phyloP scores from a whole-genome alignment of 1,284 basidiomycete genomes.

The Papiliotrema nemorosa region DNA sequence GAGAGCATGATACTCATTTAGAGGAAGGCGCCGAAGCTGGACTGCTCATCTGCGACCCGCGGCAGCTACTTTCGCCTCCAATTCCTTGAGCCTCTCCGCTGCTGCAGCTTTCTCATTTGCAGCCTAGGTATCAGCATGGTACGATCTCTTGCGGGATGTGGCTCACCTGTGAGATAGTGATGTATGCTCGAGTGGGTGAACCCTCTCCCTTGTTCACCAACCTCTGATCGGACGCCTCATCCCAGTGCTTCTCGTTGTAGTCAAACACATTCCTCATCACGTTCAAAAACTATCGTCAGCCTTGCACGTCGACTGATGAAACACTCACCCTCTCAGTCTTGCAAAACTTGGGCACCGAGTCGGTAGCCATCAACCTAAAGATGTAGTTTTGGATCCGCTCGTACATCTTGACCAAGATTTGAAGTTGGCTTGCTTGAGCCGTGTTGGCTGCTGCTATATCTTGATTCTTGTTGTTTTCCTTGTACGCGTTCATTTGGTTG shows the following conservation, averaged over 20 bases:
- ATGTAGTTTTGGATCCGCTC: conserved; percentile 96
- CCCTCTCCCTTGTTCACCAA: conserved; percentile 12
- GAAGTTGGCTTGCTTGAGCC: conserved; percentile 81
- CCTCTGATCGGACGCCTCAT: conserved; percentile 20
- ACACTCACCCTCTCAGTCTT: conserved; percentile 44
- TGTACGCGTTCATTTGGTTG: conserved; percentile 73
- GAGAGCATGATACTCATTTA: too few species aligned
- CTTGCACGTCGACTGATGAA: not conserved
- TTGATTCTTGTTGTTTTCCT: conserved; percentile 64
- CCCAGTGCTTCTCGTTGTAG: conserved; percentile 21
- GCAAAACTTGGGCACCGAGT: conserved; percentile 79
- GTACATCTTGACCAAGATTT: conserved; percentile 88
- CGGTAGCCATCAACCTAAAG: conserved; percentile 95
- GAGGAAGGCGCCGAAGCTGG: too few species aligned
- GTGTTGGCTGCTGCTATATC: conserved; percentile 67
- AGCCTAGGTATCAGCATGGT: conserved; percentile 6
- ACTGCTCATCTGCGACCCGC: too few species aligned
- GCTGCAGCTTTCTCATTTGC: conserved; percentile 24
- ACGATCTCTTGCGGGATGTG: not conserved
- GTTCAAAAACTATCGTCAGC: conserved; percentile 12
- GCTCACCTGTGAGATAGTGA: conserved; percentile 49
- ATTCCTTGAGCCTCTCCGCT: conserved; percentile 6
- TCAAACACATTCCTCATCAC: conserved; percentile 27
- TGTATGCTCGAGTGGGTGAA: conserved; percentile 37
- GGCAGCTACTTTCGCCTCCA: conserved; percentile 1